Evolutionary conservation across 169 alveolate species (phyloP).

Genomic region (Plasmodium knowlesi): DNA sequence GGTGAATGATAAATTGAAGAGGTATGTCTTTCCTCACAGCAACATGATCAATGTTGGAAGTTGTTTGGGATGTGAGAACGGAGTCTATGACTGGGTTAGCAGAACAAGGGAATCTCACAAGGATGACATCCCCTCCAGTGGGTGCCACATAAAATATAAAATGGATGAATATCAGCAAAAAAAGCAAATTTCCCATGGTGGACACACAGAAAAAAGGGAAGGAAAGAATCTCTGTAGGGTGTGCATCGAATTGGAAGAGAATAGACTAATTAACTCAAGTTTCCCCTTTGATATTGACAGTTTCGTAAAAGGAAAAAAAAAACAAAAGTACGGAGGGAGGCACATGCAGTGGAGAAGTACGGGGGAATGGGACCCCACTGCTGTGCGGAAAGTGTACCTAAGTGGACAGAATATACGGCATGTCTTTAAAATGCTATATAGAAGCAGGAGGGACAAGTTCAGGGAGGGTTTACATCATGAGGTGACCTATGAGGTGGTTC

Average conservation of each 20-base stretch:
- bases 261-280: neutral
- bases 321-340: neutral
- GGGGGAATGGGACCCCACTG: neutral
- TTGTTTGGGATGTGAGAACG: neutral
- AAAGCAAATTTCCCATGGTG: neutral
- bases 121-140: neutral
- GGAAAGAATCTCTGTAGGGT: neutral
- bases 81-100: neutral
- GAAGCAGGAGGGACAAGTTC: neutral
- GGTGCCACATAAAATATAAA: neutral
- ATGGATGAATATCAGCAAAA: neutral
- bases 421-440: neutral
- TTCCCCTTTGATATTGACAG: neutral
- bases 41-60: slow-evolving; percentile 6
- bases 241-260: neutral
- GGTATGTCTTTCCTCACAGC: slow-evolving; percentile 1
- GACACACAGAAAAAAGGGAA: neutral
- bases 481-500: neutral
- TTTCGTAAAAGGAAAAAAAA: neutral
- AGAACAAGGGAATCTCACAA: neutral
- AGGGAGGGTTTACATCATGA: neutral
- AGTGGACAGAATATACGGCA: neutral
- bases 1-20: slow-evolving; percentile 15
- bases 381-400: slow-evolving; percentile 18
- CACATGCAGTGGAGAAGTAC: neutral